phyloP scores from a whole-genome alignment of 345 rosid species.

The Kernera saxatilis region DNA sequence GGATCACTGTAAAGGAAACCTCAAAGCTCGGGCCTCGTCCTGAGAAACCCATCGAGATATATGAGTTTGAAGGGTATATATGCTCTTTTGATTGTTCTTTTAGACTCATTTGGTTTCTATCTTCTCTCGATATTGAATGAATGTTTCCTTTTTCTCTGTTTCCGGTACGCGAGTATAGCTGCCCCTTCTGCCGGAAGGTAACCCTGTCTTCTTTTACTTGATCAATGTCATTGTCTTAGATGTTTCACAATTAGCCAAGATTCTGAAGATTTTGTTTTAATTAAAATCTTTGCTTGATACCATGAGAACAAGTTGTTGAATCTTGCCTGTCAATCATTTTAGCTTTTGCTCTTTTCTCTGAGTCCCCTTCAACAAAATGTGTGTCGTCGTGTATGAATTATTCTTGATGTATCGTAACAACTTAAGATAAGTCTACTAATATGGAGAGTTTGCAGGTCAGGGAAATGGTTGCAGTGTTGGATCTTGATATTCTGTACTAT shows the following conservation, averaged over 20 bases:
- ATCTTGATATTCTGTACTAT: conserved; percentile 85
- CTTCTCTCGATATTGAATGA: conserved; percentile 9
- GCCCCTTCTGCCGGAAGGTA: conserved; percentile 99
- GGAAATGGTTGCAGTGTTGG: conserved; percentile 84
- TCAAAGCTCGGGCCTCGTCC: conserved; percentile 87
- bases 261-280: neutral
- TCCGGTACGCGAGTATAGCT: conserved; percentile 47
- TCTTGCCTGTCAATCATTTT: neutral
- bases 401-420: conserved; percentile 1
- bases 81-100: neutral
- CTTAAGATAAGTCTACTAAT: neutral
- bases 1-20: conserved; percentile 66
- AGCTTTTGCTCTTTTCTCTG: neutral
- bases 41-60: conserved; percentile 83
- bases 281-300: neutral
- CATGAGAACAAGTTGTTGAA: neutral
- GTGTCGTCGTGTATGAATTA: neutral
- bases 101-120: neutral
- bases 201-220: neutral
- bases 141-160: conserved; percentile 16
- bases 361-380: neutral
- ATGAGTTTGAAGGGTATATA: conserved; percentile 84
- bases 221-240: neutral
- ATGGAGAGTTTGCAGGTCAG: conserved; percentile 55
- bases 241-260: conserved; percentile 1